Evolutionary conservation across 805 yeast genomes (phyloP).

Genomic region (Vanderwaltozyma verrucispora): DNA sequence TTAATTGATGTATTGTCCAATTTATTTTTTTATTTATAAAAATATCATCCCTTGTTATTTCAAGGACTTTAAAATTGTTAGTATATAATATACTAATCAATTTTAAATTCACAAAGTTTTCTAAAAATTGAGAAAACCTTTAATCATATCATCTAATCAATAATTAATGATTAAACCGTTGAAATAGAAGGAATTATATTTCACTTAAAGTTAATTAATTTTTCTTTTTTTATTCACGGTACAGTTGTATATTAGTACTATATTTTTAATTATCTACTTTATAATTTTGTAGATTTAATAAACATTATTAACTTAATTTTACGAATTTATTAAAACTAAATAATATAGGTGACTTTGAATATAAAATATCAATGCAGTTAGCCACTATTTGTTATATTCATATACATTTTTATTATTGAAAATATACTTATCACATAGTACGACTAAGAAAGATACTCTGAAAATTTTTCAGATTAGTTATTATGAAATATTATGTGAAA

Average conservation of each 20-base stretch:
- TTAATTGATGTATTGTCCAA: not conserved
- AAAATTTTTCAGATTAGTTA: conserved; percentile 2
- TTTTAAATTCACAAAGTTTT: not conserved
- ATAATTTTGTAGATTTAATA: conserved; percentile 12
- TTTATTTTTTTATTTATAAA: too few relatives aligned
- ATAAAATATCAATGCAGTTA: too few relatives aligned
- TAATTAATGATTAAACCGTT: not conserved
- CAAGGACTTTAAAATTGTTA: too few relatives aligned
- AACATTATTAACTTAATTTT: conserved; percentile 4
- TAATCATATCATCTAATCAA: not conserved
- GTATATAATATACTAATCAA: not conserved
- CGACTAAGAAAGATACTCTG: not conserved
- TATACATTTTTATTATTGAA: too few relatives aligned
- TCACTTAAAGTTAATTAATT: not conserved
- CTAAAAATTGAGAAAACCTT: not conserved
- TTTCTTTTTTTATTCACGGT: not conserved
- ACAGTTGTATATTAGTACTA: conserved; percentile 9
- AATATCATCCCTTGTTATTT: too few relatives aligned
- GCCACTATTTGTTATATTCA: too few relatives aligned
- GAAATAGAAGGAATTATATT: not conserved
- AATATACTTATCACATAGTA: not conserved
- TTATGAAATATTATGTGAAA: too few relatives aligned
- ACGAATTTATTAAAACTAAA: not conserved
- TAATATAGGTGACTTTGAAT: too few relatives aligned
- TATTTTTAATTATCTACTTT: conserved; percentile 4